Conservation (phyloP, 2,329 filamentous ascomycete genomes). For the Penicillium frequentans region DNA sequence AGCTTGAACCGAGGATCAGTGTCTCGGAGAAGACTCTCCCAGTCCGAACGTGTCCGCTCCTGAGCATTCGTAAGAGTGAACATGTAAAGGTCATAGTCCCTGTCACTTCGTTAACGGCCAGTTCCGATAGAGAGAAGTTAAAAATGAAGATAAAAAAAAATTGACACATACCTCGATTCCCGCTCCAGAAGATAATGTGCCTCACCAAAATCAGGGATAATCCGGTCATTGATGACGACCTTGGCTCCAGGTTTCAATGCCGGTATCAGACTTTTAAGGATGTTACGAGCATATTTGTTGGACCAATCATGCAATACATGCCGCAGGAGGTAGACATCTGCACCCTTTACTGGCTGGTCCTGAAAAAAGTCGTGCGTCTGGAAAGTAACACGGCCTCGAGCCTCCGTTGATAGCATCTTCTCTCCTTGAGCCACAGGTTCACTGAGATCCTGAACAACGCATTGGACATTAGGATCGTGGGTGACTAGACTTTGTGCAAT, state of each 20-base stretch:
- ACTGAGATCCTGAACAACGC: background rate
- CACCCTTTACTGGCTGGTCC: slow-evolving; percentile 31
- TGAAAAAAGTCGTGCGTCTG: slow-evolving; percentile 39
- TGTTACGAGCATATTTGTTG: slow-evolving; percentile 37
- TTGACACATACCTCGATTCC: background rate
- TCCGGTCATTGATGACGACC: background rate
- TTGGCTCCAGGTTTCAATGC: slow-evolving; percentile 23
- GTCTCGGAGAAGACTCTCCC: background rate
- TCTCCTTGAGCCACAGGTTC: background rate
- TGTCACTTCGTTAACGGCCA: background rate
- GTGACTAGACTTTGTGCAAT: background rate
- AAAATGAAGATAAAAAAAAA: background rate
- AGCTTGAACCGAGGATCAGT: background rate
- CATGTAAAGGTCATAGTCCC: background rate
- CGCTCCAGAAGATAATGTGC: background rate
- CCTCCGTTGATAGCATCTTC: slow-evolving; percentile 24
- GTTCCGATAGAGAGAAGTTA: background rate
- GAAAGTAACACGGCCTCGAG: slow-evolving; percentile 26
- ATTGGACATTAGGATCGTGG: background rate
- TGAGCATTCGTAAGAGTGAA: background rate
- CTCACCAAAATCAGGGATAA: background rate
- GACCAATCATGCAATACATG: slow-evolving; percentile 44
- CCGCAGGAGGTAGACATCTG: slow-evolving; percentile 38
- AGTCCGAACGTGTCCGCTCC: background rate
- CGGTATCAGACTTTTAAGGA: slow-evolving; percentile 35